Evolutionary conservation across 2,329 filamentous ascomycete genomes (phyloP).

Genomic region (Colletotrichum cordylinicola): DNA sequence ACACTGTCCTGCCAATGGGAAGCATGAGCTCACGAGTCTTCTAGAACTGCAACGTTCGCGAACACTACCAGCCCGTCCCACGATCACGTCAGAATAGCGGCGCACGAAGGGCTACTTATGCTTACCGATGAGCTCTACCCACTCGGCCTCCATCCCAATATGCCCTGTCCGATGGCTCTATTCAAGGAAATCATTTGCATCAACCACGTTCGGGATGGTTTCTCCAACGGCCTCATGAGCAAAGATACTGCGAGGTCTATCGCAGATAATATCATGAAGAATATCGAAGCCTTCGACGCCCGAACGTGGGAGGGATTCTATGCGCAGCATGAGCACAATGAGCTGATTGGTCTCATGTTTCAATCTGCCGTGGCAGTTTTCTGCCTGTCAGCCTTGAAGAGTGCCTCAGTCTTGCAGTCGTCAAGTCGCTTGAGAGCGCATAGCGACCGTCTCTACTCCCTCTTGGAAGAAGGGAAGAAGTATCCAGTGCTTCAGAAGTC

Average conservation of each 20-base stretch:
- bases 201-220: conserved; percentile 37
- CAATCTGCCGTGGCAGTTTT: conserved; percentile 38
- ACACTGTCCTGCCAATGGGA: neutral
- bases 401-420: conserved; percentile 31
- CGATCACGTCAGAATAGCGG: conserved; percentile 29
- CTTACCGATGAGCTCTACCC: conserved; percentile 27
- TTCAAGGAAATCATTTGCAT: conserved; percentile 39
- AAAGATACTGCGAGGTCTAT: conserved; percentile 4
- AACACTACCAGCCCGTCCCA: conserved; percentile 41
- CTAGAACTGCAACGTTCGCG: conserved; percentile 35
- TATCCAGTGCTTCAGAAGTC: conserved; percentile 26
- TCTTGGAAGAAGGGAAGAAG: conserved; percentile 23
- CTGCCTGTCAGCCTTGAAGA: conserved; percentile 41
- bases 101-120: conserved; percentile 31
- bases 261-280: conserved; percentile 11
- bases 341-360: conserved; percentile 34
- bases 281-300: conserved; percentile 33
- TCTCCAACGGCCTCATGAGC: conserved; percentile 4
- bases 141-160: conserved; percentile 25
- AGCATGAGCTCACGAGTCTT: neutral
- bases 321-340: conserved; percentile 26
- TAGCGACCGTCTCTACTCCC: conserved; percentile 18
- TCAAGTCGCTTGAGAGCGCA: conserved; percentile 18
- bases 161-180: conserved; percentile 34
- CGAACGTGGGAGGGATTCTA: conserved; percentile 32